Percentiles rank a stretch among this genome's conserved stretches.
phyloP scores from a whole-genome alignment of 768 basidiomycete species.

The Pulveroboletus sp. region DNA sequence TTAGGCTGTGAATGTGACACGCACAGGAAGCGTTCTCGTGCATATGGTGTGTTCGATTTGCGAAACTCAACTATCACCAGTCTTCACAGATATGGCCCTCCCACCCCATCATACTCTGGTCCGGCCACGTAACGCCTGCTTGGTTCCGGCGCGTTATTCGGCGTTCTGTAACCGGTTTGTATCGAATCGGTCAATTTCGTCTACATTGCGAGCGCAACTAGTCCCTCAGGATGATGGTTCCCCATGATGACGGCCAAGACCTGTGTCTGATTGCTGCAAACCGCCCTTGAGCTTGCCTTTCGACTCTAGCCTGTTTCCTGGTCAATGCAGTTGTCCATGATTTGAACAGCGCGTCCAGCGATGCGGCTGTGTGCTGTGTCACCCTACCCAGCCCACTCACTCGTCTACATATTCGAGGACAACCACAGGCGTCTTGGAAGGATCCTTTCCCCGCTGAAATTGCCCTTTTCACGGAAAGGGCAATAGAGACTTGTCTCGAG shows the following conservation, averaged over 20 bases:
- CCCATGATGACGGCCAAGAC: conserved; percentile 30
- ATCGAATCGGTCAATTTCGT: conserved; percentile 6
- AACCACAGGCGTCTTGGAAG: conserved; percentile 9
- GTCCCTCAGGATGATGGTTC: not conserved
- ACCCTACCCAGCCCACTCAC: conserved; percentile 10
- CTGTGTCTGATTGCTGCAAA: conserved; percentile 14
- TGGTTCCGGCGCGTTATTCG: conserved; percentile 25
- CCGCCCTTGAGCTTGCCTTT: conserved; percentile 21
- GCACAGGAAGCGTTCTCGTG: conserved; percentile 32
- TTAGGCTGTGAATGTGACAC: conserved; percentile 27
- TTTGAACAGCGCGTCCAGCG: conserved; percentile 8
- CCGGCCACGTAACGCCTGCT: conserved; percentile 36
- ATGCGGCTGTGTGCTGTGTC: conserved; percentile 7
- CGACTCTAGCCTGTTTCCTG: conserved; percentile 18
- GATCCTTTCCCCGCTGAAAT: conserved; percentile 31
- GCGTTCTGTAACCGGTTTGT: conserved; percentile 17
- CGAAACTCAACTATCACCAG: conserved; percentile 11
- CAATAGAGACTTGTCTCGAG: conserved; percentile 59
- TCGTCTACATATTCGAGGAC: conserved; percentile 12
- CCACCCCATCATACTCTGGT: conserved; percentile 18
- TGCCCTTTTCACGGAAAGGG: conserved; percentile 40
- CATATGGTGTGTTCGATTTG: conserved; percentile 7
- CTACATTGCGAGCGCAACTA: not conserved
- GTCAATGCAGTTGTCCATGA: conserved; percentile 5
- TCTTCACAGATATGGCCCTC: conserved; percentile 18